phyloP scores from a whole-genome alignment of 106 monocot genomes.

The Platanthera guangdongensis region DNA sequence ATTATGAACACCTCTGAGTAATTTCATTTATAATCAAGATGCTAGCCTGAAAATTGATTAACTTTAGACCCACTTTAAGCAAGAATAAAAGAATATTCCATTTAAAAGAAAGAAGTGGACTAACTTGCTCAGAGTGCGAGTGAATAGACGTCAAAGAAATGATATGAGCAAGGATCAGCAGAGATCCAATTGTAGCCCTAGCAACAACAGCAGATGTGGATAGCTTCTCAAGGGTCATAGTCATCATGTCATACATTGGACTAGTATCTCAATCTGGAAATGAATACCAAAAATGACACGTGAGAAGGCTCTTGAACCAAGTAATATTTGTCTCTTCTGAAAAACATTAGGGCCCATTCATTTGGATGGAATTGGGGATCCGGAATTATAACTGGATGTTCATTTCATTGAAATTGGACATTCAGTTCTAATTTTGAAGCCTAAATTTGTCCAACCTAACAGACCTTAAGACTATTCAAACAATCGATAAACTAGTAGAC shows the following conservation, averaged over 20 bases:
- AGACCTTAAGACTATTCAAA: no score
- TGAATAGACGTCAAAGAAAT: conserved; percentile 44
- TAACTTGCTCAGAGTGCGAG: conserved; percentile 37
- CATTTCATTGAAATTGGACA: no score
- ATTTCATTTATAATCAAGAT: not conserved
- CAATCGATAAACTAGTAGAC: not conserved
- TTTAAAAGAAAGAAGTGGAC: conserved; percentile 4
- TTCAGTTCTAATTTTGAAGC: no score
- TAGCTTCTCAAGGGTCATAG: conserved; percentile 75
- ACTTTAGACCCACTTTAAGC: not conserved
- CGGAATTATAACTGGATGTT: no score
- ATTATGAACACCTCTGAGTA: not conserved
- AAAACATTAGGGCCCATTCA: no score
- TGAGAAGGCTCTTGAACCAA: not conserved
- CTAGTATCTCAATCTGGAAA: conserved; percentile 59
- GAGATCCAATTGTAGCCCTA: conserved; percentile 76
- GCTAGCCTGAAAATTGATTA: not conserved
- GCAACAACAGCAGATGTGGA: conserved; percentile 38
- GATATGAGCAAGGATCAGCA: conserved; percentile 81
- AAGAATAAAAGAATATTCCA: not conserved
- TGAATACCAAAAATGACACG: not conserved
- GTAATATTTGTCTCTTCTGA: no score
- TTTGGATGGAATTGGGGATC: no score
- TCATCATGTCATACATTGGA: conserved; percentile 82
- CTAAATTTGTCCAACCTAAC: no score